phyloP scores from a whole-genome alignment of 1,284 basidiomycete species.

The Boletus coffeatus region DNA sequence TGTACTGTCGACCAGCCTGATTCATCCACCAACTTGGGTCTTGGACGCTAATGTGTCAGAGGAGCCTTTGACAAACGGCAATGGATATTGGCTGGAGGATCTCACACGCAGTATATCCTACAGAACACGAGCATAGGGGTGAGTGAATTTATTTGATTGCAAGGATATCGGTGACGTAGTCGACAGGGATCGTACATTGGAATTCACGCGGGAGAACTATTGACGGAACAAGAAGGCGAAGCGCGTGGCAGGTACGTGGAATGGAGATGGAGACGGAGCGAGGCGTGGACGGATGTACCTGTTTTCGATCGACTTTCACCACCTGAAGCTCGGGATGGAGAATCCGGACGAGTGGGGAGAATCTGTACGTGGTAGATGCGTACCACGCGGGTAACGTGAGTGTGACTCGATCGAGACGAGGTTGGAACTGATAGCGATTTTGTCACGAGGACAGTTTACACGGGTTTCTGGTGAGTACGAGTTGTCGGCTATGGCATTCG shows the following conservation, averaged over 20 bases:
- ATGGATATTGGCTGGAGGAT: too few species aligned
- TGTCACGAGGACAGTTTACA: conserved; percentile 49
- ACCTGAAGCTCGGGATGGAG: conserved; percentile 41
- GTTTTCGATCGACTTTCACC: conserved; percentile 73
- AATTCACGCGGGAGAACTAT: conserved; percentile 79
- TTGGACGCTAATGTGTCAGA: neutral
- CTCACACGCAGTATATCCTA: neutral
- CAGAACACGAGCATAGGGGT: conserved; percentile 43
- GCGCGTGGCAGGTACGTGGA: conserved; percentile 56
- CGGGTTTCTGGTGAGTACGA: conserved; percentile 50
- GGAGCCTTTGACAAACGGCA: neutral
- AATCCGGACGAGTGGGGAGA: conserved; percentile 33
- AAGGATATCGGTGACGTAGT: conserved; percentile 9
- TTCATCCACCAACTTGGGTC: neutral
- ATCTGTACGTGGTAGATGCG: conserved; percentile 67
- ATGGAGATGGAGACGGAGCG: neutral
- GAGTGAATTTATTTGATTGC: conserved; percentile 2
- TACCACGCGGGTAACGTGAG: conserved; percentile 84
- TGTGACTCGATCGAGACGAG: neutral
- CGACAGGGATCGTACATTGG: conserved; percentile 74
- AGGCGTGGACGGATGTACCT: conserved; percentile 45
- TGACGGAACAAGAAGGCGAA: conserved; percentile 65
- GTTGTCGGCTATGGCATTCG: conserved; percentile 6
- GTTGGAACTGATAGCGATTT: conserved; percentile 10
- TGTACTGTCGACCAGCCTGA: too few species aligned